Base-by-base conservation (phyloP, 495 filamentous ascomycete genomes). In the Collariella sp. region DNA sequence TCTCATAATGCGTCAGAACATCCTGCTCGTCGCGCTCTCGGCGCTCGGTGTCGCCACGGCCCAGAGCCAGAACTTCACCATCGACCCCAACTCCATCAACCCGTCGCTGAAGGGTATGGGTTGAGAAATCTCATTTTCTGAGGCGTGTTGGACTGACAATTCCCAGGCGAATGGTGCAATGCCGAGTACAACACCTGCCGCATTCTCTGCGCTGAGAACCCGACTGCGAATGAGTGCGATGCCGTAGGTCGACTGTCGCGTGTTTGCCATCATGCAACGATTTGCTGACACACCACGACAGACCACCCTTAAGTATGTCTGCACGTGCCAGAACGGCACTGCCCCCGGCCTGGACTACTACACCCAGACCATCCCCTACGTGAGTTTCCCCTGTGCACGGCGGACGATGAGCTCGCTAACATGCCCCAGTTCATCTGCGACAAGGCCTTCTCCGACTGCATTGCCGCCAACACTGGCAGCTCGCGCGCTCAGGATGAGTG, bases 341-440 rank as follows among this genome's bases (percentile, higher is more conserved):
- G 61, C 70, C 13, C 70, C 70, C 4, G 67, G 58, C 34, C 68
- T 72, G 15, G 53, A 68, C 46, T 63, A 71, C 46, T 72, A 71
- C 60, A 60, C 34, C 22, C 62, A 70, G 62, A 65, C 67, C 34
- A 62, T 72, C 35, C 67, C 67, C 19, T 66, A 61, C 15, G 68
- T 70, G 44, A 52, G 68, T 56, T 11, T 22, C 24, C 36, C 19
- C 50, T 11, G 12, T 12, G 11, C 20, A n/a, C 24, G 7, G 12
- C 44, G 16, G 41, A 1, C 6, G n/a, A 1, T 1, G 22, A 7
- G 24, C 20, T 33, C 6, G 22, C 52, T 55, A 16, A 50, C 43
- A 38, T 13, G 34, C 13, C 1, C 18, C 29, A 70, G 63, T 66
- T 71, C 50, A 59, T 65, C 47, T 72, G 70, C 63, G 20, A 64